Base-by-base conservation (phyloP, 345 rosid genomes). In the Salix udensis region DNA sequence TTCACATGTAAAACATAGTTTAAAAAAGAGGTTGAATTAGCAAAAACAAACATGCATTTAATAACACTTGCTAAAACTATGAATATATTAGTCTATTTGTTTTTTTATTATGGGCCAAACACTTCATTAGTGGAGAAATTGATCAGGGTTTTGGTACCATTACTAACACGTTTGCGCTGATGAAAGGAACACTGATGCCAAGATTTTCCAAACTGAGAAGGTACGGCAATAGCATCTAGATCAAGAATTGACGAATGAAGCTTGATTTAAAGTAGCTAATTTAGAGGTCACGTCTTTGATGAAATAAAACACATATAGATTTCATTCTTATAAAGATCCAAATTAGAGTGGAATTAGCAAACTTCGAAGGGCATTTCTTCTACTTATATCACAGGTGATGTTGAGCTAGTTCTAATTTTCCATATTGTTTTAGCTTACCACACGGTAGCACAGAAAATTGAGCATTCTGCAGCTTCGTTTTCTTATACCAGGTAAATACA, bases 11-110 rank as follows among this genome's bases (percentile, higher is more conserved):
- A 34, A 4, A 34, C 36, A 34, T 34, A 34, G 36, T 34, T 39
- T 0, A 39, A 9, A 40, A 9, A 9, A 2, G 0, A 0, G 3
- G 12, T 9, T 40, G 12, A 40, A 40, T 40, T 2, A 2, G 5
- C 44, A 40, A 9, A 40, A 40, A 9, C 42, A 34, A 34, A 34
- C 36, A 34, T 8, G 1, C 12, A 8, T 10, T 40, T 9, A 11
- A 40, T 40, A 9, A 40, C 44, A 9, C 13, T 11, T 8, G 2
- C 12, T 40, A 40, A 11, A 40, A 39, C 5, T 55, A 55, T n/a
- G 62, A 55, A 55, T n/a, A 19, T 2, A 19, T 2, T 52, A 52
- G 2, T 19, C 2, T 55, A 19, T 2, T 9, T n/a, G 10, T 24
- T n/a, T n/a, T n/a, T 53, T 55, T 23, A 21, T 30, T 55, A 23